phyloP scores from a whole-genome alignment of 352 stramenopile species.

The Globisporangium heterothallicum region DNA sequence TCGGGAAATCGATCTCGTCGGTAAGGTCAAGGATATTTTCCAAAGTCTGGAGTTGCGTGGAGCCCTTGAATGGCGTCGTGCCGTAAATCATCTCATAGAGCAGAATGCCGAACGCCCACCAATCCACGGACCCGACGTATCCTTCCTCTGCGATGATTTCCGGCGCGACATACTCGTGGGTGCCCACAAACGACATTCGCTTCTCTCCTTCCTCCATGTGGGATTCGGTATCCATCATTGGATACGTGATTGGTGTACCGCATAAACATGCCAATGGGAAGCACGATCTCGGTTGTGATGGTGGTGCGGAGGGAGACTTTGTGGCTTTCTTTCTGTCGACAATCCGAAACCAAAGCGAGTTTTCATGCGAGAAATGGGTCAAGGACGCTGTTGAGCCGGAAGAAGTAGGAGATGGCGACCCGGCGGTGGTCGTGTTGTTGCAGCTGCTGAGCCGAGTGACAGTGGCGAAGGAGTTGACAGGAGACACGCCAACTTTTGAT shows the following conservation, averaged over 20 bases:
- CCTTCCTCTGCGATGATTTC: constrained; percentile 59
- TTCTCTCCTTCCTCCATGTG: constrained; percentile 36
- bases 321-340: constrained; percentile 10
- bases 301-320: not conserved
- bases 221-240: constrained; percentile 47
- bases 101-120: constrained; percentile 62
- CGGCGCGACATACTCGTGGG: constrained; percentile 58
- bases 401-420: not conserved
- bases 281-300: constrained; percentile 12
- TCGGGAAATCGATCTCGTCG: constrained; percentile 44
- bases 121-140: constrained; percentile 57
- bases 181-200: constrained; percentile 48
- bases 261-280: constrained; percentile 19
- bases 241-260: constrained; percentile 19
- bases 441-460: constrained; percentile 8
- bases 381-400: not conserved
- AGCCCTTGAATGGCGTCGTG: constrained; percentile 43
- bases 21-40: constrained; percentile 43
- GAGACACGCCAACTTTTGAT: constrained; percentile 8
- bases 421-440: not conserved
- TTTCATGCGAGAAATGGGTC: constrained; percentile 1
- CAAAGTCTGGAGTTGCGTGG: constrained; percentile 37
- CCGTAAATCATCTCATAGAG: constrained; percentile 61
- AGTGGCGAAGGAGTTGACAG: constrained; percentile 7
- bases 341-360: constrained; percentile 20